A percentile compares a stretch with the other conserved stretches of the same genome.
Conservation (phyloP, 805 yeast genomes). For the Metschnikowia koreensis region DNA sequence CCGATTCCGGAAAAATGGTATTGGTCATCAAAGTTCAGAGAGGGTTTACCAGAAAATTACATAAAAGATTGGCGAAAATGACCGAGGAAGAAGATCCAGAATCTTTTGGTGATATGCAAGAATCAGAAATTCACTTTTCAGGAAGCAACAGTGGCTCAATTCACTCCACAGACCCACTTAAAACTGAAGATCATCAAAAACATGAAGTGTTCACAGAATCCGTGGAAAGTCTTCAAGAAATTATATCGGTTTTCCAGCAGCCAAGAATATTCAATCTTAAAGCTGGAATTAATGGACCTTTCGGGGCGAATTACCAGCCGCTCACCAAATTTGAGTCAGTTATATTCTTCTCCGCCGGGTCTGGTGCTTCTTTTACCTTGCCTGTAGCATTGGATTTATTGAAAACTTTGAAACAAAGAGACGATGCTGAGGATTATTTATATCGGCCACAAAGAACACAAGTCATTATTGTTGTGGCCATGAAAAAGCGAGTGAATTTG, state of each 20-base stretch:
- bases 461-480: conserved; percentile 35
- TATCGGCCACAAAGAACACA: conserved; percentile 28
- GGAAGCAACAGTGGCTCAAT: background rate
- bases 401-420: conserved; percentile 25
- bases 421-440: conserved; percentile 29
- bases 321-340: conserved; percentile 41
- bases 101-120: background rate
- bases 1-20: conserved; percentile 38
- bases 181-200: background rate
- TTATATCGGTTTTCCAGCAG: conserved; percentile 4
- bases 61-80: conserved; percentile 25
- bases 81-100: conserved; percentile 13
- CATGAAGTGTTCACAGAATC: conserved; percentile 1
- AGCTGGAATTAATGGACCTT: conserved; percentile 46
- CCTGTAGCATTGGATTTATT: conserved; percentile 46
- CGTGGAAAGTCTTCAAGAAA: conserved; percentile 4
- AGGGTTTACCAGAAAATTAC: conserved; percentile 44
- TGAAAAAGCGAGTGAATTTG: conserved; percentile 24
- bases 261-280: conserved; percentile 24
- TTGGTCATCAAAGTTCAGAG: conserved; percentile 39
- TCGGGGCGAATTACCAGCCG: conserved; percentile 43
- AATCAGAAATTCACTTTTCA: background rate
- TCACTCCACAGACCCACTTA: conserved; percentile 5
- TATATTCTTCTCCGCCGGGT: conserved; percentile 41
- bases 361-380: conserved; percentile 47